Base-by-base conservation (phyloP, 169 alveolate genomes). In the Eimeria praecox region DNA sequence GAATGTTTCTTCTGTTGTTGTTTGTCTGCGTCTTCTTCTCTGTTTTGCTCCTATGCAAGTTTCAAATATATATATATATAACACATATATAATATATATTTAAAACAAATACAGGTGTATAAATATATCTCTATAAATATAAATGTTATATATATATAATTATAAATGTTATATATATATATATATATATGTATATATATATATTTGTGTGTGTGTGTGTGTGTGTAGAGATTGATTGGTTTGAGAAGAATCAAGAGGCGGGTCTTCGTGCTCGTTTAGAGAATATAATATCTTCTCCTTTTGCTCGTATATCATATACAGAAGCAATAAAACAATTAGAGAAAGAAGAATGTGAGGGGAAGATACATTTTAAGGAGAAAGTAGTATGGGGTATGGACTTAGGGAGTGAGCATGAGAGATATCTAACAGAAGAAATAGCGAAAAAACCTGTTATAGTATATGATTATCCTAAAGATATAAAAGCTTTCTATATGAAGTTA, bases 351-450 rank as follows among this genome's bases (percentile, higher is more conserved):
- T 94, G 93, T 33, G 95, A 92, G 77, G 95, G 95, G 44, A 95
- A 85, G 42, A 92, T 42, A 78, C 80, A 80, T 91, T 89, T 94
- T 73, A 89, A 56, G 89, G 90, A n/a, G 96, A 96, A 83, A 33
- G 96, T 92, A 2, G 95, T 95, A 56, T 99, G 99, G 99, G 99
- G 99, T 62, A 98, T 98, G 97, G 99, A 99, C 96, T 97, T 99
- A 83, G 99, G 98, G 54, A 98, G 99, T 56, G 99, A 99, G 97
- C 99, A 99, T 95, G 99, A 99, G 97, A 97, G 99, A 64, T 91
- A 92, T 95, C 93, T 99, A 54, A 97, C 99, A 38, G 99, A 99
- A 96, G 97, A 98, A 71, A 98, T 99, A 24, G 98, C 98, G 95
- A 99, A 99, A 96, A 99, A 98, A 95, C 99, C 99, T 9, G 99